Conservation (phyloP, 768 basidiomycete species). For the Wakefieldia striispora region DNA sequence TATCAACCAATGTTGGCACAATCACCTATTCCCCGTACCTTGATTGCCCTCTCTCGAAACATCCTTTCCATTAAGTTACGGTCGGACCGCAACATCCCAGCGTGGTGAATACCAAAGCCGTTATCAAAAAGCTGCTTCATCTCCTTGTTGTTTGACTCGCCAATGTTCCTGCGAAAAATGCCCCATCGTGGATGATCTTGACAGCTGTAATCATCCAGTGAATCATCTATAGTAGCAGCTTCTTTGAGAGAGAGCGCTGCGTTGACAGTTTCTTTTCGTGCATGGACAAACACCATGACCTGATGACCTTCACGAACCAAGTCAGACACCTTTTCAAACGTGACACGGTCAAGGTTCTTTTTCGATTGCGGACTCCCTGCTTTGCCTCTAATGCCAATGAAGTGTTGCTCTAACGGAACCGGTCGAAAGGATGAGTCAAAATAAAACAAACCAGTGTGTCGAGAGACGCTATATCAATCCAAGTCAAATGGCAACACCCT, state of each 20-base stretch:
- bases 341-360: constrained; percentile 83
- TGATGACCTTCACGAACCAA: constrained; percentile 92
- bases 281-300: constrained; percentile 99
- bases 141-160: constrained; percentile 87
- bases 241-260: constrained; percentile 81
- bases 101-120: constrained; percentile 98
- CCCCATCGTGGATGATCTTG: constrained; percentile 75
- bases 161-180: constrained; percentile 75
- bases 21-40: constrained; percentile 47
- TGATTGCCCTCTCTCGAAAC: constrained; percentile 89
- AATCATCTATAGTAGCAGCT: constrained; percentile 66
- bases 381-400: constrained; percentile 91
- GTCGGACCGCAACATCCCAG: constrained; percentile 94
- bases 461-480: constrained; percentile 66
- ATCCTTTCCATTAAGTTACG: constrained; percentile 93
- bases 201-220: constrained; percentile 74
- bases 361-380: constrained; percentile 67
- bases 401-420: constrained; percentile 95
- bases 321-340: constrained; percentile 87
- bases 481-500: constrained; percentile 1
- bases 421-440: constrained; percentile 98
- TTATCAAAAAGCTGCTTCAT: constrained; percentile 91
- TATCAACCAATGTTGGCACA: background rate
- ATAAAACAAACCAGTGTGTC: constrained; percentile 86
- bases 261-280: constrained; percentile 97